phyloP scores from a whole-genome alignment of 139 green algal species.

The Micromonas pusilla region DNA sequence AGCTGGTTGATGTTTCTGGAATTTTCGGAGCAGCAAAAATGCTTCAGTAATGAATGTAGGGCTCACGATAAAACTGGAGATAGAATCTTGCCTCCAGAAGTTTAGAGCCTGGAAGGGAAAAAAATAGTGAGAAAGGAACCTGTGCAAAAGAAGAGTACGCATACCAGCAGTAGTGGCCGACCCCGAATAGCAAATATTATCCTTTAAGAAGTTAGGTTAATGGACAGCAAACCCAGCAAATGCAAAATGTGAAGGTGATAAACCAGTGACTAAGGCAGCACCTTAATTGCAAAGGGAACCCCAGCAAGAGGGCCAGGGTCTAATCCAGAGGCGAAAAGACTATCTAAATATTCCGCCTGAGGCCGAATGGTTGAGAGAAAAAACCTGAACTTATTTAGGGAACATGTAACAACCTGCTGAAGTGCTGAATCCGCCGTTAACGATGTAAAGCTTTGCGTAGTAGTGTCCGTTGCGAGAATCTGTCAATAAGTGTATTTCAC shows the following conservation, averaged over 20 bases:
- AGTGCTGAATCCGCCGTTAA: background rate
- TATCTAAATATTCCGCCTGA: background rate
- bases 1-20: background rate
- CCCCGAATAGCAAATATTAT: background rate
- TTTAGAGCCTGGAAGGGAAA: slow-evolving; percentile 8
- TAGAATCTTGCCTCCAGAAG: background rate
- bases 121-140: background rate
- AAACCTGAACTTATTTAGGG: background rate
- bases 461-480: background rate
- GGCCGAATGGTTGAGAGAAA: background rate
- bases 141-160: background rate
- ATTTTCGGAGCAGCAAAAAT: background rate
- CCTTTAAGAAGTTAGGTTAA: background rate
- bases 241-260: background rate
- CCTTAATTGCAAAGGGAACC: background rate
- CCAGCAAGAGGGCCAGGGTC: background rate
- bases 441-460: background rate
- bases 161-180: background rate
- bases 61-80: too few species aligned
- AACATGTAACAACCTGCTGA: background rate
- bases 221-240: background rate
- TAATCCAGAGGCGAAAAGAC: background rate
- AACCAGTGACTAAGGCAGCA: too few species aligned
- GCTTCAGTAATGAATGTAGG: background rate
- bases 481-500: too few species aligned